Base-by-base conservation (phyloP, 345 rosid species). In the Eucalyptus melliodora region DNA sequence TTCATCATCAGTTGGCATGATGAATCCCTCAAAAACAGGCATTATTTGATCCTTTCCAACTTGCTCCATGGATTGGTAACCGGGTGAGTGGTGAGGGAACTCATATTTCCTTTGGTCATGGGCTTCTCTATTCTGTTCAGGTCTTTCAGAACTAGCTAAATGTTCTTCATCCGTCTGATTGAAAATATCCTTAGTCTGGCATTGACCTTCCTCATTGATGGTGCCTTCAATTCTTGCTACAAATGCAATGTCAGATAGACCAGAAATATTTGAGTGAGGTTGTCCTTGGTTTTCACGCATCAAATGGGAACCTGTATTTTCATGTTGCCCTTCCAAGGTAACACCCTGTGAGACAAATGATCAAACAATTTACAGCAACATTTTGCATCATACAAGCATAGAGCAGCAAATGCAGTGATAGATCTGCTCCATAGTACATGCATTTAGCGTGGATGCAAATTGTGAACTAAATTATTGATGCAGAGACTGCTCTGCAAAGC, bases 21-120 rank as follows among this genome's bases (percentile, higher is more conserved):
- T 87, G 91, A 96, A 98, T 26, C 96, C 93, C 92, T 97, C 98
- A 87, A 95, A 89, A 72, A 92, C 94, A 62, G 97, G 97, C 86
- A 92, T 92, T 83, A 44, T 86, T 89, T 94, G 93, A 87, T 93
- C 93, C 42, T 90, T 77, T 87, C 88, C 30, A 23, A 51, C 69
- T 90, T 90, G 88, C 45, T 90, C 94, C 80, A 67, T 47, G 44
- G 92, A 92, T 83, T 89, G 89, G 85, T 51, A 91, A 88, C 87
- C 91, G 91, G 88, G 89, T 42, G 92, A 93, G 88, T 53, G 49
- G 26, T 81, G 60, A 88, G 90, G 89, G 89, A 82, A 86, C n/a
- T 88, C 72, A 77, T 90, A 90, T 88, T 89, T 91, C 50, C 86
- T 92, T 87, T 67, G 89, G 34, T 80, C 24, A 91, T 85, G 90